These are phyloP conservation scores for Sporisorium exsertum DNA, from an alignment of 1,284 basidiomycete species.

Conservation along the genomic window DNA sequence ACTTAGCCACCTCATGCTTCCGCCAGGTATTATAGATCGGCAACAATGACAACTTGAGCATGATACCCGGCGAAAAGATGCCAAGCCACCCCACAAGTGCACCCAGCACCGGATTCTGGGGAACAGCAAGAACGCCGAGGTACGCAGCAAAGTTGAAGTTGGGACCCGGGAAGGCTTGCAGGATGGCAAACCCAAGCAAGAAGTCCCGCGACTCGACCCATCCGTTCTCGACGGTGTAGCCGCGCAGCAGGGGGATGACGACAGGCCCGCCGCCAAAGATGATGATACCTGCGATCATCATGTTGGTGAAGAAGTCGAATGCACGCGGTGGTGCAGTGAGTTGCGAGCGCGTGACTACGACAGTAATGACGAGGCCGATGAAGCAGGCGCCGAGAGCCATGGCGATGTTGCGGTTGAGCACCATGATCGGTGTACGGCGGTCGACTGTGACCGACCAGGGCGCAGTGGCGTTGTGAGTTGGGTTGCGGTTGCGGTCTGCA, in stretches of 20 bases:
- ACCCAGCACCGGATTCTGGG: constrained; percentile 70
- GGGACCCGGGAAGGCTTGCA: constrained; percentile 72
- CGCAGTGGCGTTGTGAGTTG: background rate
- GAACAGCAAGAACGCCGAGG: constrained; percentile 73
- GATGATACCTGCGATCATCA: constrained; percentile 73
- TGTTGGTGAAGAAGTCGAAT: constrained; percentile 72
- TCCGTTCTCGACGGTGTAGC: constrained; percentile 74
- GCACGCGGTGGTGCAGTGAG: constrained; percentile 61
- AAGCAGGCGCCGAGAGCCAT: constrained; percentile 62
- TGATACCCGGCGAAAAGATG: constrained; percentile 70
- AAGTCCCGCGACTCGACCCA: constrained; percentile 74
- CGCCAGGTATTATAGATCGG: constrained; percentile 73
- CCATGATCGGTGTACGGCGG: constrained; percentile 46
- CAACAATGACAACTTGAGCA: constrained; percentile 73
- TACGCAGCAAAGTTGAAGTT: constrained; percentile 76
- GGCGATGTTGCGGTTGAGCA: constrained; percentile 38
- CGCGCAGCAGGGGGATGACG: constrained; percentile 74
- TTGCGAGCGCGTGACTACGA: constrained; percentile 69
- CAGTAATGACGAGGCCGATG: constrained; percentile 63
- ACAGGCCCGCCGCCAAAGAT: constrained; percentile 77
- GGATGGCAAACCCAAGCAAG: constrained; percentile 74
- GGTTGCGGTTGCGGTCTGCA: background rate
- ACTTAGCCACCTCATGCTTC: constrained; percentile 70
- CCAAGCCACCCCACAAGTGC: constrained; percentile 72
- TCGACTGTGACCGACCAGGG: no score